A percentile compares a stretch with the other conserved stretches of the same genome.
These are phyloP conservation scores for Plasmodium relictum DNA, from an alignment of 169 alveolate genomes.

Conservation along the genomic window DNA sequence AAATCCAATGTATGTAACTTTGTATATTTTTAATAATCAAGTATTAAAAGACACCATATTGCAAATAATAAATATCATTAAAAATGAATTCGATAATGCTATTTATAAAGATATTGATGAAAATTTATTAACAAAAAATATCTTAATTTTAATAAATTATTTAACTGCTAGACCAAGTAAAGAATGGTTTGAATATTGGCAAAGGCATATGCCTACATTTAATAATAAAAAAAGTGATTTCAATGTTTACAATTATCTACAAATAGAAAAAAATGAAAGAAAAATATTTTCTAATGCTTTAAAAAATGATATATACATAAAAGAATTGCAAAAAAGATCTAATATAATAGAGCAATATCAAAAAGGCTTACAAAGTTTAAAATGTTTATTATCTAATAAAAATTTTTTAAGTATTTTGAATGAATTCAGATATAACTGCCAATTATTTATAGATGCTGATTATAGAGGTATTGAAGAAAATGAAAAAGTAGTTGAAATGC, in stretches of 20 bases:
- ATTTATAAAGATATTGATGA: conserved; percentile 63
- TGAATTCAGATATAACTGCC: conserved; percentile 63
- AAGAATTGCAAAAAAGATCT: conserved; percentile 72
- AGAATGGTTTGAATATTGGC: conserved; percentile 70
- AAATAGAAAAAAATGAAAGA: conserved; percentile 44
- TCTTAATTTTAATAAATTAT: conserved; percentile 29
- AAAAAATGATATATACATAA: conserved; percentile 61
- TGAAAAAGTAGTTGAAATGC: conserved; percentile 46
- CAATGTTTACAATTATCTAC: conserved; percentile 50
- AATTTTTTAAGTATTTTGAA: conserved; percentile 29
- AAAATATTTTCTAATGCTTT: conserved; percentile 20
- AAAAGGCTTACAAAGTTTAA: conserved; percentile 59
- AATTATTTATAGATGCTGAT: conserved; percentile 65
- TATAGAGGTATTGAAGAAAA: conserved; percentile 71
- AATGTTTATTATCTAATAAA: conserved; percentile 33
- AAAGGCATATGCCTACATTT: conserved; percentile 61
- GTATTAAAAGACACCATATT: conserved; percentile 47
- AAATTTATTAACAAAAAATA: conserved; percentile 25
- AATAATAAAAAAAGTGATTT: conserved; percentile 38
- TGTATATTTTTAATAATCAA: conserved; percentile 46
- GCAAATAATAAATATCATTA: conserved; percentile 45
- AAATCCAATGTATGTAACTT: conserved; percentile 71
- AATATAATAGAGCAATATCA: conserved; percentile 60
- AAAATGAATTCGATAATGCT: conserved; percentile 48
- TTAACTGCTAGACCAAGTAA: conserved; percentile 61